Evolutionary conservation across 75 land plant genomes (phyloP).

Genomic region (Cunninghamia lanceolata): DNA sequence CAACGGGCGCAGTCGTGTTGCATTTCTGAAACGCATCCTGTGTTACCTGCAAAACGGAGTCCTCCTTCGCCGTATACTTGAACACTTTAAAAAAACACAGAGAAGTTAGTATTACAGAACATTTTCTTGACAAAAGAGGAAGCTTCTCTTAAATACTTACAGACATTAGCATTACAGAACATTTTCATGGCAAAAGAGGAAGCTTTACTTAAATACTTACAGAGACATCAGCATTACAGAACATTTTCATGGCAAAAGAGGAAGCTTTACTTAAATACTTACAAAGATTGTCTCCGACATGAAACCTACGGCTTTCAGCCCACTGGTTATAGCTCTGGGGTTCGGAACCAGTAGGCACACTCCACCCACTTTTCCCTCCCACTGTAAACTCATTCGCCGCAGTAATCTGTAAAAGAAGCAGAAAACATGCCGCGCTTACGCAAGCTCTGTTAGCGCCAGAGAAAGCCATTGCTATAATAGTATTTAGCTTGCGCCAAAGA

Average conservation of each 20-base stretch:
- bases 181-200: not conserved
- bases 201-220: too few species aligned
- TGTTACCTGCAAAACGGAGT: slow-evolving; percentile 56
- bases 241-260: not conserved
- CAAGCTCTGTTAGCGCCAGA: not conserved
- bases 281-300: slow-evolving; percentile 21
- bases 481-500: too few species aligned
- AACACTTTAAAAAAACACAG: slow-evolving; percentile 30
- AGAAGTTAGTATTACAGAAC: not conserved
- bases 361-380: slow-evolving; percentile 26
- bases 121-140: not conserved
- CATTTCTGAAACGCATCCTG: slow-evolving; percentile 40
- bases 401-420: not conserved
- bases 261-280: not conserved
- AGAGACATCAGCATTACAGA: not conserved
- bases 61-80: slow-evolving; percentile 35
- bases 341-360: not conserved
- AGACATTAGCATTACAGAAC: not conserved
- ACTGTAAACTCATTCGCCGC: slow-evolving; percentile 14
- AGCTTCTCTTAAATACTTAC: too few species aligned
- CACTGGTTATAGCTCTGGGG: slow-evolving; percentile 10
- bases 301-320: slow-evolving; percentile 21
- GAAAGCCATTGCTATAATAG: not conserved
- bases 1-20: slow-evolving; percentile 39
- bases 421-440: not conserved